Base-by-base conservation (phyloP, 768 basidiomycete genomes). In the Phanerochaete carnosa region DNA sequence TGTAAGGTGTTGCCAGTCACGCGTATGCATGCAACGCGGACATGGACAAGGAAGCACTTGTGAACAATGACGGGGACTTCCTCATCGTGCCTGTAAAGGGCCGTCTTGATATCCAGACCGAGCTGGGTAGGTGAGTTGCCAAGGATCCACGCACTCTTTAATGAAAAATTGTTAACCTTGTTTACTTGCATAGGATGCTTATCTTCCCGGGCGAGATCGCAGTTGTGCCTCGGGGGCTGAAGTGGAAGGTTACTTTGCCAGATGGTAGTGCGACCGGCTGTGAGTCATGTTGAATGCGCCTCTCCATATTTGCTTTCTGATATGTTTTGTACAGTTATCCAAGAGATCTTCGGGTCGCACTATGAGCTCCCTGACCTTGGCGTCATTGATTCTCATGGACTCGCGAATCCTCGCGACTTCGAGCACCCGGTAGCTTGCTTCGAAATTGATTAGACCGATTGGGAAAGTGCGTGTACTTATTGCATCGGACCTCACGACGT, bases 31-130 rank as follows among this genome's bases (percentile, higher is more conserved):
- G 83, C 25, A 87, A 85, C 66, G 65, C 74, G 43, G 82, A 82
- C 3, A 88, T 88, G 86, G 79, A 74, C 37, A 83, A 80, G 55
- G 78, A 74, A 64, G 86, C 85, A 1, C 86, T 86, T 70, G 79
- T 79, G 62, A 83, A 85, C 66, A 83, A 76, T 47, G 86, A 87
- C 62, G 86, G 86, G 7, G 86, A 88, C 70, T 81, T 87, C 76
- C 72, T 88, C 66, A 83, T 89, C 65, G 72, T 88, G n/a, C 87
- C 87, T 11, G 81, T 87, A 68, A 78, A 82, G 66, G 87, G 87
- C 4, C 77, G 85, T 13, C 71, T 88, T 62, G 86, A 88, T 67
- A 80, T 89, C 45, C 86, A 86, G 70, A 88, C 87, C 1, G 87
- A 89, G 70, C 81, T 84, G 62, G 87, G 87, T 53, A 83, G 78